Percentiles rank a stretch among this genome's conserved stretches.
These are phyloP conservation scores for Suhomyces canberraensis DNA, from an alignment of 805 yeast species.

Conservation along the genomic window DNA sequence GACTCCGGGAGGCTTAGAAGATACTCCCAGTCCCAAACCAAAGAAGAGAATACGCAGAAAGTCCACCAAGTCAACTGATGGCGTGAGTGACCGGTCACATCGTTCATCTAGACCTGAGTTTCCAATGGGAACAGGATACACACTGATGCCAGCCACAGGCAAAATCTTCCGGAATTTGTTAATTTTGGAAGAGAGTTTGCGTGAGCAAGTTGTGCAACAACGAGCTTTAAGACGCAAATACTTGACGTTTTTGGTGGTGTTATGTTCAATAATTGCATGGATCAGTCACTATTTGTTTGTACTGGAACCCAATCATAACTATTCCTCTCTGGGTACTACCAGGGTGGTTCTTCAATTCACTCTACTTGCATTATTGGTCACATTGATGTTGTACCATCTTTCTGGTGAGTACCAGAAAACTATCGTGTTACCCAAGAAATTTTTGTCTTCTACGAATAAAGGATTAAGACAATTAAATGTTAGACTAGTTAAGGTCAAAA, in stretches of 20 bases:
- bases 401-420: slow-evolving; percentile 90
- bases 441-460: slow-evolving; percentile 78
- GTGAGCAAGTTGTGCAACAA: slow-evolving; percentile 78
- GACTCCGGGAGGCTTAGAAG: slow-evolving; percentile 14
- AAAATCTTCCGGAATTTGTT: slow-evolving; percentile 78
- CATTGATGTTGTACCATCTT: slow-evolving; percentile 72
- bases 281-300: slow-evolving; percentile 38
- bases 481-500: slow-evolving; percentile 62
- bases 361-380: slow-evolving; percentile 59
- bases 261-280: slow-evolving; percentile 40
- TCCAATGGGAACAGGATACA: slow-evolving; percentile 15
- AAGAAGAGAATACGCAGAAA: slow-evolving; percentile 15
- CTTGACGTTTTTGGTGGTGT: slow-evolving; percentile 45
- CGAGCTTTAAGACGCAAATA: slow-evolving; percentile 62
- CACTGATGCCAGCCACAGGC: slow-evolving; percentile 49
- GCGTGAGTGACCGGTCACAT: slow-evolving; percentile 20
- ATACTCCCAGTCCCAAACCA: slow-evolving; percentile 19
- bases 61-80: slow-evolving; percentile 4
- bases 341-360: slow-evolving; percentile 49
- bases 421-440: slow-evolving; percentile 75
- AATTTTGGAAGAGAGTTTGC: slow-evolving; percentile 78
- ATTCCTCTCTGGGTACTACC: slow-evolving; percentile 26
- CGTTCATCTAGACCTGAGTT: slow-evolving; percentile 14
- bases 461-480: slow-evolving; percentile 83
- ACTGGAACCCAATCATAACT: slow-evolving; percentile 16